Conservation (phyloP, 768 basidiomycete genomes). For the Phylloporus sp. region DNA sequence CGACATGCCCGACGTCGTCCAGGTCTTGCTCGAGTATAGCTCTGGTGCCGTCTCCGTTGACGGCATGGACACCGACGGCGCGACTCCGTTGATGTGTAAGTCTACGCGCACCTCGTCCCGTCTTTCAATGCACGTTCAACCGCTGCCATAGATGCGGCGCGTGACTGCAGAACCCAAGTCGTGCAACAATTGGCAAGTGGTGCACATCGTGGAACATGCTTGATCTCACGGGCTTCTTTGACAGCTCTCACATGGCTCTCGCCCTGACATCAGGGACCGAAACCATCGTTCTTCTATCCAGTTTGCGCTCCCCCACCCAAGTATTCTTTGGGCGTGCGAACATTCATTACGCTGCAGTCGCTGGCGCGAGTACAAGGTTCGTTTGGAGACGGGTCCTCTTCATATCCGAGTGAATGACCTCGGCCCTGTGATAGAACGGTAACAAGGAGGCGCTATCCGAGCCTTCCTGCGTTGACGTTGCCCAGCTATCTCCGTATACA, state of each 20-base stretch:
- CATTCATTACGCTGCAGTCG: slow-evolving; percentile 55
- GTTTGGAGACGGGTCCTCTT: slow-evolving; percentile 3
- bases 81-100: slow-evolving; percentile 83
- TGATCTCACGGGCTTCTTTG: slow-evolving; percentile 5
- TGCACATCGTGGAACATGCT: not conserved
- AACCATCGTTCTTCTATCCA: slow-evolving; percentile 71
- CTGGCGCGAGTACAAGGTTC: slow-evolving; percentile 55
- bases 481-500: slow-evolving; percentile 25
- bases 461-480: slow-evolving; percentile 20
- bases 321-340: slow-evolving; percentile 68
- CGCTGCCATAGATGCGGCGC: slow-evolving; percentile 58
- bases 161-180: slow-evolving; percentile 67
- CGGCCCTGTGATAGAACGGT: slow-evolving; percentile 23
- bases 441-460: slow-evolving; percentile 27
- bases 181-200: slow-evolving; percentile 57
- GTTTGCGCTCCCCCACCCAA: slow-evolving; percentile 57
- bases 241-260: slow-evolving; percentile 58
- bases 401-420: slow-evolving; percentile 4
- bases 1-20: slow-evolving; percentile 56
- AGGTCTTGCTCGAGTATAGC: slow-evolving; percentile 58
- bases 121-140: not conserved
- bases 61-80: slow-evolving; percentile 68
- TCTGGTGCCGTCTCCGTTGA: slow-evolving; percentile 62
- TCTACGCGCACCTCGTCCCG: slow-evolving; percentile 10
- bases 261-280: slow-evolving; percentile 67